Conservation (phyloP, 108 stramenopile genomes). For the Skeletonema menzelii region DNA sequence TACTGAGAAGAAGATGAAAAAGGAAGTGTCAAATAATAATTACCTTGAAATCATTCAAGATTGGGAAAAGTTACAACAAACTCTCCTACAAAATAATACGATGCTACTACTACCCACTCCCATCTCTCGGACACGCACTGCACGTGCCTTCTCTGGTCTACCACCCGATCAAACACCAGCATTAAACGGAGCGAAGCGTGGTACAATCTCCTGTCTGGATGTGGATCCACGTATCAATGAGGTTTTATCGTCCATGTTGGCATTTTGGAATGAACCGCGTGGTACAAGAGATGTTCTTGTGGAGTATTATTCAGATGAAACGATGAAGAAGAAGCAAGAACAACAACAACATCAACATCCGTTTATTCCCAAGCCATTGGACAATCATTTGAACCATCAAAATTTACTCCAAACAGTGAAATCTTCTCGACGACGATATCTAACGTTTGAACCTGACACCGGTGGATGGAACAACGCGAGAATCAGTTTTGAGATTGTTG, state of each 20-base stretch:
- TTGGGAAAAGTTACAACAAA: slow-evolving; percentile 28
- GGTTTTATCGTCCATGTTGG: slow-evolving; percentile 45
- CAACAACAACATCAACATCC: slow-evolving; percentile 34
- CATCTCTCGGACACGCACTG: slow-evolving; percentile 30
- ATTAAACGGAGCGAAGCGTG: slow-evolving; percentile 52
- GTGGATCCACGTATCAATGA: slow-evolving; percentile 26
- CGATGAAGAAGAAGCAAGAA: not conserved
- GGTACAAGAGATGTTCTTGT: slow-evolving; percentile 60
- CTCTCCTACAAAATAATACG: slow-evolving; percentile 7
- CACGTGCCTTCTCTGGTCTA: slow-evolving; percentile 67
- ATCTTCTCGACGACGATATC: slow-evolving; percentile 2
- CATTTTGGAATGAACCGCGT: slow-evolving; percentile 79
- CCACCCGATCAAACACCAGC: slow-evolving; percentile 67
- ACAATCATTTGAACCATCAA: not conserved
- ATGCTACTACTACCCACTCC: slow-evolving; percentile 20
- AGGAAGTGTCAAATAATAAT: not conserved
- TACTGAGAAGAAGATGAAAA: not conserved
- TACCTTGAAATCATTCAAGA: not conserved
- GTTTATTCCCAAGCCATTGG: slow-evolving; percentile 66
- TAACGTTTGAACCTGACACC: slow-evolving; percentile 53
- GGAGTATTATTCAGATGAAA: slow-evolving; percentile 48
- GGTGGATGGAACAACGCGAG: slow-evolving; percentile 96
- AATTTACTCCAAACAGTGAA: slow-evolving; percentile 9
- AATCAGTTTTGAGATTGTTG: slow-evolving; percentile 83
- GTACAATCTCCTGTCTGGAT: slow-evolving; percentile 30